Conservation (phyloP, 768 basidiomycete genomes). For the Phylloporus rhodoxanthus region DNA sequence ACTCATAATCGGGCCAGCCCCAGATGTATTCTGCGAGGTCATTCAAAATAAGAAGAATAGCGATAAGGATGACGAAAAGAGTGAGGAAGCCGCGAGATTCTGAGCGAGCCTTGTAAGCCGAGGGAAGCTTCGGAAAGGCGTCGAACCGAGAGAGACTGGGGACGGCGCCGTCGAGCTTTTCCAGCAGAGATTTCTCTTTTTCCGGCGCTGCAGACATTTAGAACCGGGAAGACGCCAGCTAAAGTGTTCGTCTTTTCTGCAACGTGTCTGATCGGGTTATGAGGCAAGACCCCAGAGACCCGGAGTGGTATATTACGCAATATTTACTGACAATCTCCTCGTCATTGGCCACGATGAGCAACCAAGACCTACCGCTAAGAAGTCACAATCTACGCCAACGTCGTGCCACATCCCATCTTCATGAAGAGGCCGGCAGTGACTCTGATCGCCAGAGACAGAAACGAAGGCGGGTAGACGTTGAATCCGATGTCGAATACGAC, state of each 20-base stretch:
- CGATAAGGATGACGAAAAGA: slow-evolving; percentile 57
- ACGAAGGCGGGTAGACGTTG: slow-evolving; percentile 9
- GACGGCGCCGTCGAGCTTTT: slow-evolving; percentile 57
- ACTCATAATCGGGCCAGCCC: slow-evolving; percentile 89
- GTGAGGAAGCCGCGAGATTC: slow-evolving; percentile 80
- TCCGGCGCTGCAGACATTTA: slow-evolving; percentile 11
- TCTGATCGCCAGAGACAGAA: slow-evolving; percentile 13
- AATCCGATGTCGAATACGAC: neutral
- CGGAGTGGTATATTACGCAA: slow-evolving; percentile 15
- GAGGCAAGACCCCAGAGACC: slow-evolving; percentile 16
- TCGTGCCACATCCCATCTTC: slow-evolving; percentile 1
- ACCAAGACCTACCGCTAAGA: neutral
- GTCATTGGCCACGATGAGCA: slow-evolving; percentile 21
- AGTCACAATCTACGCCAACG: neutral
- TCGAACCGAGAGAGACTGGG: slow-evolving; percentile 66
- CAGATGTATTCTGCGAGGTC: slow-evolving; percentile 89
- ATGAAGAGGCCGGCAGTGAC: neutral
- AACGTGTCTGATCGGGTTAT: slow-evolving; percentile 9
- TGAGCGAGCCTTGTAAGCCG: slow-evolving; percentile 74
- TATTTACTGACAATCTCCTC: slow-evolving; percentile 5
- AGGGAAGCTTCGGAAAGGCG: slow-evolving; percentile 81
- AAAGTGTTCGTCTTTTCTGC: neutral
- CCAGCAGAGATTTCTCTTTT: slow-evolving; percentile 39
- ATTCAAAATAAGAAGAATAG: slow-evolving; percentile 74
- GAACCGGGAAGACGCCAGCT: neutral